Evolutionary conservation across 2,329 filamentous ascomycete genomes (phyloP).

Genomic region (Aspergillus persii): DNA sequence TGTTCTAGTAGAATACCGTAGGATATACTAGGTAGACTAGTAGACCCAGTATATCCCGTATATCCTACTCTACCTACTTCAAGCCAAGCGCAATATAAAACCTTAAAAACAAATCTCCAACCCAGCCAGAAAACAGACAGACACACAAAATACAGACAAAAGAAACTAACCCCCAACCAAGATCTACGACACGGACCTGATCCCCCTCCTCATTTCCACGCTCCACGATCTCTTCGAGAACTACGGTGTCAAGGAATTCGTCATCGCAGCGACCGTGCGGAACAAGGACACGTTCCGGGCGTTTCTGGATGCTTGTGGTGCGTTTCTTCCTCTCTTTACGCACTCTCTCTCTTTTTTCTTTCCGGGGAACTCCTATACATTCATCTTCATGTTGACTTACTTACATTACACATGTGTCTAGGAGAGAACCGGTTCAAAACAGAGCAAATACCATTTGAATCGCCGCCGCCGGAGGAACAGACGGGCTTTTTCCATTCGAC

Average conservation of each 20-base stretch:
- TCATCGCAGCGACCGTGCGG: slow-evolving; percentile 61
- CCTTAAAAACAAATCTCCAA: no score
- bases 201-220: slow-evolving; percentile 57
- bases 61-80: no score
- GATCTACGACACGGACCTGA: slow-evolving; percentile 61
- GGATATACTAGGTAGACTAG: not conserved
- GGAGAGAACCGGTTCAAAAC: slow-evolving; percentile 36
- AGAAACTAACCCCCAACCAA: slow-evolving; percentile 24
- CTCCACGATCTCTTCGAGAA: slow-evolving; percentile 56
- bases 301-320: slow-evolving; percentile 59
- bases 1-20: not conserved
- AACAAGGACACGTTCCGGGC: slow-evolving; percentile 61
- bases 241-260: slow-evolving; percentile 50
- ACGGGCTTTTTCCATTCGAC: slow-evolving; percentile 49
- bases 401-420: not conserved
- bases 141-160: no score
- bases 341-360: no score
- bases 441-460: slow-evolving; percentile 41
- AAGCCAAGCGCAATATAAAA: no score
- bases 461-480: slow-evolving; percentile 43
- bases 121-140: no score
- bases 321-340: slow-evolving; percentile 22
- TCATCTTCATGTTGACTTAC: no score
- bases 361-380: no score
- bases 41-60: not conserved